Evolutionary conservation across 108 stramenopile genomes (phyloP).

Genomic region (Chaetoceros tenuissimus): DNA sequence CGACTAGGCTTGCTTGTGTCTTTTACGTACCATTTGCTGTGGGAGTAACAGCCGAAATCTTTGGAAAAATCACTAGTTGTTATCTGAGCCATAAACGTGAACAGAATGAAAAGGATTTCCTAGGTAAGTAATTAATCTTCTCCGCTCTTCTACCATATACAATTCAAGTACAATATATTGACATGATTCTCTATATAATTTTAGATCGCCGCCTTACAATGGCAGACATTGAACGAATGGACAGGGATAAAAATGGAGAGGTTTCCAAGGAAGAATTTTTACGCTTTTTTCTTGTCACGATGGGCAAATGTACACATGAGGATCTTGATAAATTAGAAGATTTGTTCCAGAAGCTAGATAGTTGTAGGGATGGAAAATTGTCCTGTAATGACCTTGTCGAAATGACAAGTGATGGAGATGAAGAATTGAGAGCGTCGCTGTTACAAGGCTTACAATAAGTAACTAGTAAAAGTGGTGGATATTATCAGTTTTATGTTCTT

Average conservation of each 20-base stretch:
- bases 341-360: slow-evolving; percentile 21
- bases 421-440: too few relatives aligned
- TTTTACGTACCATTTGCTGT: slow-evolving; percentile 57
- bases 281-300: slow-evolving; percentile 41
- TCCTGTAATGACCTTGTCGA: neutral
- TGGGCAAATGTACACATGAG: slow-evolving; percentile 52
- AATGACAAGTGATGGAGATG: neutral
- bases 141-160: too few relatives aligned
- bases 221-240: slow-evolving; percentile 39
- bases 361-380: neutral
- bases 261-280: slow-evolving; percentile 44
- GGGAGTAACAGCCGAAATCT: slow-evolving; percentile 32
- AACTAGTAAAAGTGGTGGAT: too few relatives aligned
- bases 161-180: too few relatives aligned
- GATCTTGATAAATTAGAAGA: slow-evolving; percentile 23
- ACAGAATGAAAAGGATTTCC: slow-evolving; percentile 24
- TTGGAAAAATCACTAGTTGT: slow-evolving; percentile 33
- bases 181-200: too few relatives aligned
- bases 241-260: slow-evolving; percentile 31
- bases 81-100: slow-evolving; percentile 28
- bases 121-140: too few relatives aligned
- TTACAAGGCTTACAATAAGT: too few relatives aligned
- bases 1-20: neutral
- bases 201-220: slow-evolving; percentile 33
- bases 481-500: too few relatives aligned